phyloP scores from a whole-genome alignment of 73 alveolate species.

The Tetrahymena elliotti region DNA sequence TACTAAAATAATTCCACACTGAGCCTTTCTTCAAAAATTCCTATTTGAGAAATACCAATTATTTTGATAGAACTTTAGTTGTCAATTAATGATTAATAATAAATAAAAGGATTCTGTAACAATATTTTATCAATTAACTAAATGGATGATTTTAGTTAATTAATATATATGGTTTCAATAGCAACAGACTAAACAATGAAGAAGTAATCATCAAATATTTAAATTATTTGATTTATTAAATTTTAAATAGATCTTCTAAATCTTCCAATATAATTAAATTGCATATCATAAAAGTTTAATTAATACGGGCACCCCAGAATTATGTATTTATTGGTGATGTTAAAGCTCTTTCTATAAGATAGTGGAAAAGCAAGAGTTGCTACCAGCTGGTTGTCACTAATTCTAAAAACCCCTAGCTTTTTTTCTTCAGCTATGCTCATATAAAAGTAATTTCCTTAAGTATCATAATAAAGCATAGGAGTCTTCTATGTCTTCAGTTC shows the following conservation, averaged over 20 bases:
- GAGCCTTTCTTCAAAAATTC: background rate
- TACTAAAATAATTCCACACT: background rate
- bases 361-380: background rate
- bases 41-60: background rate
- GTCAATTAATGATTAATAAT: background rate
- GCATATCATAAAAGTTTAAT: background rate
- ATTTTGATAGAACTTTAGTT: background rate
- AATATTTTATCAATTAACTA: background rate
- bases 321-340: background rate
- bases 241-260: background rate
- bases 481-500: background rate
- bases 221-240: background rate
- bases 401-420: background rate
- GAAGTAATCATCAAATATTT: background rate
- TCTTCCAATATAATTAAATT: background rate
- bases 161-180: background rate
- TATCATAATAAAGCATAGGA: background rate
- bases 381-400: background rate
- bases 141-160: background rate
- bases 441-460: background rate
- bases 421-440: background rate
- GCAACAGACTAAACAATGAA: background rate
- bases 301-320: background rate
- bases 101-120: background rate
- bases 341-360: background rate